These are phyloP conservation scores for Rutidosis leptorrhynchoides DNA, from an alignment of 129 eudicot species.

Conservation along the genomic window DNA sequence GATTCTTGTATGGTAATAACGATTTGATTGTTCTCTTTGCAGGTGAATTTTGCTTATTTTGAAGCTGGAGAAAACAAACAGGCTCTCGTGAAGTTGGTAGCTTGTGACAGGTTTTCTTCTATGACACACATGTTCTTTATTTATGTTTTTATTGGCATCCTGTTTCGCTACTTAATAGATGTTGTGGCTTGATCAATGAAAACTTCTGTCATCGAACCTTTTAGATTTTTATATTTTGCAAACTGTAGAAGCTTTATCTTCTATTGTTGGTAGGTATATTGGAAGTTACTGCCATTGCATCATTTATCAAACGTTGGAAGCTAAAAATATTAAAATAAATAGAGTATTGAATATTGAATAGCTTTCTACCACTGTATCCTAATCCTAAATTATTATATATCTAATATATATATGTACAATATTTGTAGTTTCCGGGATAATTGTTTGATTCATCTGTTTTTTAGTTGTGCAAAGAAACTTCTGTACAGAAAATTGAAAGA, in stretches of 20 bases:
- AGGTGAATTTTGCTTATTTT: conserved; percentile 87
- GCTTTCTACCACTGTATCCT: neutral
- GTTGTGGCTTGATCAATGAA: neutral
- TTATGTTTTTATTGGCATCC: neutral
- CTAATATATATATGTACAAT: neutral
- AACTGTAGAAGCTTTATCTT: neutral
- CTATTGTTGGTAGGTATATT: neutral
- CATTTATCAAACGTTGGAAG: neutral
- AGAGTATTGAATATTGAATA: neutral
- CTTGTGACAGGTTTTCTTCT: conserved; percentile 66
- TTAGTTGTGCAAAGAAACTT: conserved; percentile 85
- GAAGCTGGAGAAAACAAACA: conserved; percentile 97
- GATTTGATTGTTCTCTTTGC: conserved; percentile 26
- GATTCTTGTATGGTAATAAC: conserved; percentile 8
- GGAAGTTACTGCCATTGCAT: neutral
- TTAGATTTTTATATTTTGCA: neutral
- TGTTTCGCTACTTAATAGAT: neutral
- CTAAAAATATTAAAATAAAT: neutral
- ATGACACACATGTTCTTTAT: neutral
- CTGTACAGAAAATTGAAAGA: conserved; percentile 63
- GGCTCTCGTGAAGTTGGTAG: conserved; percentile 88
- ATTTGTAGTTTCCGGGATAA: neutral
- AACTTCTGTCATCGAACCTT: neutral
- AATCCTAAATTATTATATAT: neutral
- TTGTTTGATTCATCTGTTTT: conserved; percentile 8